phyloP scores from a whole-genome alignment of 208 protist genomes.

The Sergeia podlipaevii region DNA sequence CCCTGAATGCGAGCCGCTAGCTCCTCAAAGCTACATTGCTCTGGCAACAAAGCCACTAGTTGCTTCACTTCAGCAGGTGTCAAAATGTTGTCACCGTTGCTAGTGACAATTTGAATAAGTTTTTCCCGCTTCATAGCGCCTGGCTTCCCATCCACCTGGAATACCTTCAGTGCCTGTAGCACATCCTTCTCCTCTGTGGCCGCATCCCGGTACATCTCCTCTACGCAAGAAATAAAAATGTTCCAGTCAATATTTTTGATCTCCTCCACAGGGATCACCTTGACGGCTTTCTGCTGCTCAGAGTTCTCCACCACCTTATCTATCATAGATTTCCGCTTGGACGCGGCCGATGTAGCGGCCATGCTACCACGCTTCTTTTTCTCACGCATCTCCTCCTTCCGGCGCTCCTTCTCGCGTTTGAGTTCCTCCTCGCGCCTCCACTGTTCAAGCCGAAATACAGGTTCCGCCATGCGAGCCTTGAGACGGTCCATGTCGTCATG shows the following conservation, averaged over 20 bases:
- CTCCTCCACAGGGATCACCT: slow-evolving; percentile 75
- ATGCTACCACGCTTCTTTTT: slow-evolving; percentile 26
- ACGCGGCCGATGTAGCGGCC: slow-evolving; percentile 9
- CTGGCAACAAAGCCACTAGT: slow-evolving; percentile 38
- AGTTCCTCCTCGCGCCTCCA: slow-evolving; percentile 86
- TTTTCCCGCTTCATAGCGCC: slow-evolving; percentile 39
- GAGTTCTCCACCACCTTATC: slow-evolving; percentile 23
- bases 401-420: slow-evolving; percentile 68
- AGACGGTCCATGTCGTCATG: slow-evolving; percentile 80
- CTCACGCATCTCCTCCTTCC: slow-evolving; percentile 67
- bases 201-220: slow-evolving; percentile 79
- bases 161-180: slow-evolving; percentile 52
- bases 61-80: slow-evolving; percentile 75
- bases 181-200: slow-evolving; percentile 63
- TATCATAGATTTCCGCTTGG: slow-evolving; percentile 31
- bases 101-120: slow-evolving; percentile 67
- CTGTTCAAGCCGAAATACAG: slow-evolving; percentile 70
- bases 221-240: slow-evolving; percentile 87
- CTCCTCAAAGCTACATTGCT: slow-evolving; percentile 57
- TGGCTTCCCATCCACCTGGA: slow-evolving; percentile 11
- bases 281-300: slow-evolving; percentile 33
- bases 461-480: slow-evolving; percentile 69
- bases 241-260: slow-evolving; percentile 94
- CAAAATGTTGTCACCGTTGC: slow-evolving; percentile 77
- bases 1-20: slow-evolving; percentile 79